Evolutionary conservation across 306 rosid genomes (phyloP).

Genomic region (Carpinus fangiana): DNA sequence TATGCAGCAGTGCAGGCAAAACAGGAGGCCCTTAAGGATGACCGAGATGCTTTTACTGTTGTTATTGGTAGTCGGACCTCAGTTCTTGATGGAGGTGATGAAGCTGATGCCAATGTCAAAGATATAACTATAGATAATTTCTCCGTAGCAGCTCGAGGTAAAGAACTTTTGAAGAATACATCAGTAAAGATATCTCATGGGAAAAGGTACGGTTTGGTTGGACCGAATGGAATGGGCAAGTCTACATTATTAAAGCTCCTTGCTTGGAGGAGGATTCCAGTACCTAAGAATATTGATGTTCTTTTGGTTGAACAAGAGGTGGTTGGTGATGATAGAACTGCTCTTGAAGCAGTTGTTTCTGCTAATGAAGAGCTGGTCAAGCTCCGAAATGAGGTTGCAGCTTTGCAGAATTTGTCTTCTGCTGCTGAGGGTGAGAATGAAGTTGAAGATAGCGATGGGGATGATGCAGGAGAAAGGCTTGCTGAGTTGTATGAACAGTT

Average conservation of each 20-base stretch:
- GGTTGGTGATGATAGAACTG: constrained; percentile 71
- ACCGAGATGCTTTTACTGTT: constrained; percentile 78
- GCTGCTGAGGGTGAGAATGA: constrained; percentile 36
- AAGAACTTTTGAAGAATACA: constrained; percentile 54
- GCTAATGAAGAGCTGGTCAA: constrained; percentile 70
- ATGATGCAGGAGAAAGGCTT: constrained; percentile 63
- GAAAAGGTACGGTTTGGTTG: constrained; percentile 68
- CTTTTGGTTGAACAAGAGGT: constrained; percentile 83
- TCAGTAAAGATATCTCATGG: constrained; percentile 65
- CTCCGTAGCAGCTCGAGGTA: constrained; percentile 57
- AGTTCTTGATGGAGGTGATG: constrained; percentile 61
- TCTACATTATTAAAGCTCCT: constrained; percentile 79
- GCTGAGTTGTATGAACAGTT: constrained; percentile 59
- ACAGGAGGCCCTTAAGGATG: constrained; percentile 62
- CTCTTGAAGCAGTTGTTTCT: constrained; percentile 70
- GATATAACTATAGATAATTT: constrained; percentile 55
- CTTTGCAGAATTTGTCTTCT: constrained; percentile 48
- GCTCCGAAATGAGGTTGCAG: constrained; percentile 60
- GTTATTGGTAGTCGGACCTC: constrained; percentile 63
- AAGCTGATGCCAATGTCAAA: constrained; percentile 61
- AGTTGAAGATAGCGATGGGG: constrained; percentile 37
- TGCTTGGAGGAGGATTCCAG: constrained; percentile 89
- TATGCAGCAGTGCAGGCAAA: constrained; percentile 51
- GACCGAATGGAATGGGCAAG: constrained; percentile 75
- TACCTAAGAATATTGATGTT: constrained; percentile 77